These are phyloP conservation scores for Fusarium mangiferae DNA, from an alignment of 2,329 filamentous ascomycete species.

Conservation along the genomic window DNA sequence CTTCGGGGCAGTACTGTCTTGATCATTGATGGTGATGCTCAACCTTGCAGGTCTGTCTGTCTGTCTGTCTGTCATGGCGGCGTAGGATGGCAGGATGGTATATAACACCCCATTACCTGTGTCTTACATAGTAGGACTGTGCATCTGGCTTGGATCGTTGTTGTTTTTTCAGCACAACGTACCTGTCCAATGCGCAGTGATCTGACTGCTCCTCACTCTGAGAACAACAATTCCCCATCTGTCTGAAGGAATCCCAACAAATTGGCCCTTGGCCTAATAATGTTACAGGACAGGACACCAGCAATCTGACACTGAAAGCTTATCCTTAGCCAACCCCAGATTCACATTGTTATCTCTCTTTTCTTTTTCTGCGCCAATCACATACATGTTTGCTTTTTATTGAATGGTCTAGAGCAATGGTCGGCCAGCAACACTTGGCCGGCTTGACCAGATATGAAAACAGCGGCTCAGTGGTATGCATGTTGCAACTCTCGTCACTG, in stretches of 20 bases:
- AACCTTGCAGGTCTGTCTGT: not conserved
- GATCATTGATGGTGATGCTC: not conserved
- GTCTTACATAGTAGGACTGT: slow-evolving; percentile 4
- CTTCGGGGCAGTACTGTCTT: not conserved
- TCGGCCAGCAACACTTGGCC: not conserved
- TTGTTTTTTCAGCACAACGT: not conserved
- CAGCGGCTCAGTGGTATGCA: slow-evolving; percentile 12
- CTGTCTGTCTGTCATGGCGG: not conserved
- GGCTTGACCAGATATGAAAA: slow-evolving; percentile 6
- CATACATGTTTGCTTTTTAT: slow-evolving; percentile 16
- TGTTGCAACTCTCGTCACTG: slow-evolving; percentile 13
- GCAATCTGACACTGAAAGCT: not conserved
- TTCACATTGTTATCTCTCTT: slow-evolving; percentile 13
- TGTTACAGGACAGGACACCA: not conserved
- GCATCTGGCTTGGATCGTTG: slow-evolving; percentile 2
- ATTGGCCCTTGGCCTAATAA: not conserved
- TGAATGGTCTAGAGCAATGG: not conserved
- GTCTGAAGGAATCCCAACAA: slow-evolving; percentile 22
- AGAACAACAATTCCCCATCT: slow-evolving; percentile 5
- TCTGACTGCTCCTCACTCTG: not conserved
- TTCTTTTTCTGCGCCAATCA: slow-evolving; percentile 13
- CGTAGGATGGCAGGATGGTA: not conserved
- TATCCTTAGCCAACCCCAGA: slow-evolving; percentile 16
- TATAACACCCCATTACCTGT: slow-evolving; percentile 6
- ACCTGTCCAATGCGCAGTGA: not conserved